These are phyloP conservation scores for Colletotrichum kahawae DNA, from an alignment of 2,329 filamentous ascomycete genomes.

Conservation along the genomic window DNA sequence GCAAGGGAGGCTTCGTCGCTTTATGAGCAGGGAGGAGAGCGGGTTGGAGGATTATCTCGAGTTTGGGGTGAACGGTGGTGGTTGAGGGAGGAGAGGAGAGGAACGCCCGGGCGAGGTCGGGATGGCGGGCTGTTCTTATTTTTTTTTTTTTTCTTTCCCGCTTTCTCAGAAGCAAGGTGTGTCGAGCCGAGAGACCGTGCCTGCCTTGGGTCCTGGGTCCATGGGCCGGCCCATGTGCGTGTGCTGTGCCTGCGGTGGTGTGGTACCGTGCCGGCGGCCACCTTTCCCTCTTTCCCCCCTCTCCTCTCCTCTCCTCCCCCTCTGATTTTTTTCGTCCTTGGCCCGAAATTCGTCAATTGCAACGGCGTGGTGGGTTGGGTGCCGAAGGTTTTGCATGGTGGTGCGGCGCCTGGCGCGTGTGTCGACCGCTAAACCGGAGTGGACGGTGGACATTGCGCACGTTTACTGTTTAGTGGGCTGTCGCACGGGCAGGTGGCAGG, in stretches of 20 bases:
- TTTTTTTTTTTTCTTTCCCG: not conserved
- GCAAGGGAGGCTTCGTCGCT: not conserved
- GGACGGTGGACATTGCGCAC: not conserved
- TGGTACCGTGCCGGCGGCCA: not conserved
- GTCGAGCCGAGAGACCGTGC: constrained; percentile 10
- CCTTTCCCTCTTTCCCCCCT: not conserved
- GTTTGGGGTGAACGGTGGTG: not conserved
- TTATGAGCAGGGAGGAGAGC: constrained; percentile 22
- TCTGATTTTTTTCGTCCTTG: not conserved
- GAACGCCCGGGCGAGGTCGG: not conserved
- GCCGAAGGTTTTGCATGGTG: not conserved
- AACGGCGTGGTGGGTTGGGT: constrained; percentile 13
- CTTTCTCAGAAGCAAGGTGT: not conserved
- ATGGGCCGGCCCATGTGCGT: not conserved
- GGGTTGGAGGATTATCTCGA: not conserved
- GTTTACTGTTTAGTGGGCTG: not conserved
- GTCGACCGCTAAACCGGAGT: not conserved
- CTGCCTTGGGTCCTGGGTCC: not conserved
- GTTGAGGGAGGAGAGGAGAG: not conserved
- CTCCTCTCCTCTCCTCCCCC: not conserved
- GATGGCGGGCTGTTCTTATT: constrained; percentile 7
- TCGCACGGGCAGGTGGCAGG: not conserved
- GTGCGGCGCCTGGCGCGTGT: not conserved
- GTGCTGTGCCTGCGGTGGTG: not conserved
- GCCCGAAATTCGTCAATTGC: not conserved